These are phyloP conservation scores for Neofusicoccum cordaticola DNA, from an alignment of 2,329 filamentous ascomycete species.

Conservation along the genomic window DNA sequence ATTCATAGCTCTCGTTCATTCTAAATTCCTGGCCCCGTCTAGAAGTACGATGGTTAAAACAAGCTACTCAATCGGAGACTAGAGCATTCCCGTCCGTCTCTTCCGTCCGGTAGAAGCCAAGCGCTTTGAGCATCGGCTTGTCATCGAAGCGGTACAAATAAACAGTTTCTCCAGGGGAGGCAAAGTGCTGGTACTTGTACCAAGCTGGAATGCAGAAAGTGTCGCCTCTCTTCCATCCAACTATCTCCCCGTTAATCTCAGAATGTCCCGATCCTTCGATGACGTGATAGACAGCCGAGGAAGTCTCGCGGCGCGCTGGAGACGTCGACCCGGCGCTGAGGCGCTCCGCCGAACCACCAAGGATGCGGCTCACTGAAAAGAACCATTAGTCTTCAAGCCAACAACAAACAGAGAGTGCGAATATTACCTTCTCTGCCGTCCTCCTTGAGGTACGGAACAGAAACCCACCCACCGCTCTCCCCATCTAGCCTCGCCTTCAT, in stretches of 20 bases:
- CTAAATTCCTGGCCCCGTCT: too few relatives aligned
- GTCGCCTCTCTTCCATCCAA: conserved; percentile 51
- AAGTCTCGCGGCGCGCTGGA: conserved; percentile 46
- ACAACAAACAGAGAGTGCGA: not conserved
- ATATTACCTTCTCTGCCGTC: conserved; percentile 35
- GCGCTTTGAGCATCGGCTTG: conserved; percentile 51
- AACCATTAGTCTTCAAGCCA: not conserved
- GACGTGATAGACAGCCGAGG: conserved; percentile 55
- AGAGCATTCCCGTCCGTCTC: conserved; percentile 42
- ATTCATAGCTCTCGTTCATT: too few relatives aligned
- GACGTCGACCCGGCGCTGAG: conserved; percentile 40
- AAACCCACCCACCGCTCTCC: conserved; percentile 26
- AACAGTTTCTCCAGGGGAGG: conserved; percentile 30
- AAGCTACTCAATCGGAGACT: conserved; percentile 26
- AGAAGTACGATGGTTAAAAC: too few relatives aligned
- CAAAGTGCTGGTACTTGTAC: conserved; percentile 50
- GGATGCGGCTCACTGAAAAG: conserved; percentile 42
- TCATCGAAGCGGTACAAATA: conserved; percentile 57
- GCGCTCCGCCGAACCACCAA: conserved; percentile 50
- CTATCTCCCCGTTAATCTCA: conserved; percentile 37
- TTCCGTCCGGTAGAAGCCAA: conserved; percentile 50
- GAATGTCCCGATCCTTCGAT: conserved; percentile 46
- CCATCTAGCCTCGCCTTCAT: conserved; percentile 47
- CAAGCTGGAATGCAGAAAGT: conserved; percentile 56
- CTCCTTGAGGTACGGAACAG: conserved; percentile 33